Base-by-base conservation (phyloP, 345 rosid genomes). In the Dipteronia sinensis region DNA sequence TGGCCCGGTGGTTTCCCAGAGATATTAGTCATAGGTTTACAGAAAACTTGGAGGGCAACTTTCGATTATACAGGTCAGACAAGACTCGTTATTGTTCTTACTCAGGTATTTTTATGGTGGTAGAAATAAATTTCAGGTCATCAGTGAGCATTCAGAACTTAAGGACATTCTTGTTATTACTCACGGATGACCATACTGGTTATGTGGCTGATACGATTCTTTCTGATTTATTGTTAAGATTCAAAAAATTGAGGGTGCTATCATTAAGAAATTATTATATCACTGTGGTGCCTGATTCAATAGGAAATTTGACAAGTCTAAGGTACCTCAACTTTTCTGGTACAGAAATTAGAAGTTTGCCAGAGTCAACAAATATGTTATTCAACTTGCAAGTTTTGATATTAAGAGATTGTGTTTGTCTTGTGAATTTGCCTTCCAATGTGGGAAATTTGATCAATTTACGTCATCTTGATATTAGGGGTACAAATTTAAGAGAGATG, bases 281-380 rank as follows among this genome's bases (percentile, higher is more conserved):
- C 1, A 56, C 62, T 2, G 23, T 19, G 6, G 0, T 77, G 20
- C 79, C 74, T 40, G 61, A 69, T n/a, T 69, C 69, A 2, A 51
- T 77, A 2, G 63, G 64, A 27, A 31, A 62, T 51, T 70, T 77
- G 64, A 77, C 31, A 47, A 61, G 15, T 10, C 69, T 70, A 0
- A 34, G 63, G 10, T 61, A 77, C 70, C 71, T 69, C 17, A 47
- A 77, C 70, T 69, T 77, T 2, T 77, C 75, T 12, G 2, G 53
- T 46, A 75, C 53, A 6, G 3, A 29, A 0, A 13, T 67, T 20
- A 13, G 2, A 55, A 34, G 17, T 6, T 76, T 76, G 40, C 72
- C 72, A 10, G 72, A 53, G 20, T 76, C 72, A 13, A 19, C 56
- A 3, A 17, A 55, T 6, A n/a, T 20, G 17, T 55, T 76, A 6